Evolutionary conservation across 2,329 filamentous ascomycete species (phyloP), one percentile per base, ranked within the genome.

Genomic region (Calonectria pteridis): DNA sequence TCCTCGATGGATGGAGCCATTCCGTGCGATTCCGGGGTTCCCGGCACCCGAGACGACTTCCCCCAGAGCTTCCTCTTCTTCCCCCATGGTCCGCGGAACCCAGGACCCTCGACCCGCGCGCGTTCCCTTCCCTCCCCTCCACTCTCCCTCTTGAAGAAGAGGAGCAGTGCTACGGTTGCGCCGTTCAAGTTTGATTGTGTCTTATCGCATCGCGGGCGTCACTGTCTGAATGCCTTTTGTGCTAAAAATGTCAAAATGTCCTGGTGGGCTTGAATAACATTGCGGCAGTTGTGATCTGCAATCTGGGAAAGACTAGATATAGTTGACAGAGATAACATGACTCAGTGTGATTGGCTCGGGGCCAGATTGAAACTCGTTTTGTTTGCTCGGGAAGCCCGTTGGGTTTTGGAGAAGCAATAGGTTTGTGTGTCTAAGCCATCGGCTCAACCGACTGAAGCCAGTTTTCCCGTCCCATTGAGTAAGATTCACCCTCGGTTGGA

Each of bases 151-250:
- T 14, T 4, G 6, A 3, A 14, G 31, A 37, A n/a, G 13, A 33
- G n/a, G n/a, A n/a, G n/a, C n/a, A 59, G 18, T 5, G 28, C 6
- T 16, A 28, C 55, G 33, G 35, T 20, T 40, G 26, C 35, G 23
- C 7, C 33, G 55, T 40, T 40, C n/a, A 10, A 10, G 5, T 40
- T 40, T 18, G 3, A 2, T 37, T 37, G 4, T 43, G 55, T 20
- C 55, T 62, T 62, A 62, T 62, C 55, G 3, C 55, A 59, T 59
- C 55, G 55, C 55, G 33, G 33, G 55, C 55, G 33, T 20, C n/a
- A n/a, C 23, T 28, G 35, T 40, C 14, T 46, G 43, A n/a, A n/a
- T 62, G 14, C n/a, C 23, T 23, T 62, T 26, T n/a, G n/a, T n/a
- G 6, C 55, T 46, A 10, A 46, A 16, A 40, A 40, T 26, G 33